A percentile compares a stretch with the other conserved stretches of the same genome.
Conservation (phyloP, 208 protist genomes). For the Wallacemonas collosoma region DNA sequence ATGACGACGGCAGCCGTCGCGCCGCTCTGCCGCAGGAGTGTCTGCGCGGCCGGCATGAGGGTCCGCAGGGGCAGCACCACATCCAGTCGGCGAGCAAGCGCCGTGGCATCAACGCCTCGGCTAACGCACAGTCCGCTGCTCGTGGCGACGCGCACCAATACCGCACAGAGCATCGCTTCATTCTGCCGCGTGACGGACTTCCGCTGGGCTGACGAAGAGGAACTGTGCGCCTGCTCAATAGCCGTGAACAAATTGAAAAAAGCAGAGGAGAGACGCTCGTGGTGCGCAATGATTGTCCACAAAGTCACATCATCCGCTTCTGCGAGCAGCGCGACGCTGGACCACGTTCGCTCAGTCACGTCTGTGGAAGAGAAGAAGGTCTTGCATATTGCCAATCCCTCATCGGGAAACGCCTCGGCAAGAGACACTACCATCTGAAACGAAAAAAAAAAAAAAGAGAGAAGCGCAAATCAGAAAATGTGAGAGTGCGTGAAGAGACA, state of each 20-base stretch:
- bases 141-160: slow-evolving; percentile 64
- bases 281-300: slow-evolving; percentile 77
- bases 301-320: slow-evolving; percentile 79
- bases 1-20: slow-evolving; percentile 55
- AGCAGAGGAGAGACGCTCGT: slow-evolving; percentile 43
- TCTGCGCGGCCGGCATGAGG: slow-evolving; percentile 45
- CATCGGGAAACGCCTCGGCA: slow-evolving; percentile 54
- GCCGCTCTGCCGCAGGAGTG: slow-evolving; percentile 63
- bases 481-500: neutral
- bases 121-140: slow-evolving; percentile 39
- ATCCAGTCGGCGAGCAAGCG: slow-evolving; percentile 40
- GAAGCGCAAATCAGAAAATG: neutral
- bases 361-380: slow-evolving; percentile 71
- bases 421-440: slow-evolving; percentile 24
- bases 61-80: slow-evolving; percentile 54
- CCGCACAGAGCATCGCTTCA: slow-evolving; percentile 41
- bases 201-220: slow-evolving; percentile 37
- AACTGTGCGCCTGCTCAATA: slow-evolving; percentile 75
- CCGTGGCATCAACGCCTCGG: slow-evolving; percentile 34
- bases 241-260: slow-evolving; percentile 52
- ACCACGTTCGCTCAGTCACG: slow-evolving; percentile 69
- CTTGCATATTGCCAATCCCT: slow-evolving; percentile 50
- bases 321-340: slow-evolving; percentile 47
- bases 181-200: slow-evolving; percentile 34
- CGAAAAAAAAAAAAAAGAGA: slow-evolving; percentile 13